Evolutionary conservation across 2,329 filamentous ascomycete species (phyloP), one percentile per base, ranked within the genome.

Genomic region (Aspergillus jensenii): DNA sequence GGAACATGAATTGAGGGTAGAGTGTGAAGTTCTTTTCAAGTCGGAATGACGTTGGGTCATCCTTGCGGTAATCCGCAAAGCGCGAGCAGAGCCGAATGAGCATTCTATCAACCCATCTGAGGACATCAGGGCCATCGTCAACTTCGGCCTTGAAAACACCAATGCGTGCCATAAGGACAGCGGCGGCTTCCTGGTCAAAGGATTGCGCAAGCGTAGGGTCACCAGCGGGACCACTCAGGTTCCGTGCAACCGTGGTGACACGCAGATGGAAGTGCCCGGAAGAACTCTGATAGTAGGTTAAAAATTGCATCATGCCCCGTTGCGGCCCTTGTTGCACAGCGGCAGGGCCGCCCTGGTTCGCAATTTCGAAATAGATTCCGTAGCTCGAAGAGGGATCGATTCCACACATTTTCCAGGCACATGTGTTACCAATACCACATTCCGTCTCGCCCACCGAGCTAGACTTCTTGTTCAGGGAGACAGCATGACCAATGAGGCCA

Each of bases 1-100:
- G 95, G 83, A 99, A 99, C 95, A 99, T 99, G 79, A 99, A 99
- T 74, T 99, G 95, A 25, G 95, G 95, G 72, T 99, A 99, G 15
- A 99, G 84, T 0, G 93, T 98, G 72, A 99, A 99, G 81, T 99
- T 99, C 86, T 97, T 97, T 77, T 99, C 95, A 62, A 96, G 78
- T 37, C 92, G 87, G 86, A 99, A 99, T 0, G 93, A 98, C 5
- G 93, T 96, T 14, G 95, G 92, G 68, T 99, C 95, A 72, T 99
- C 95, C 78, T 99, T 99, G 62, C 95, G 86, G 74, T 99, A 99
- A 76, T 99, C 95, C 27, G 95, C 95, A 72, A 99, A 99, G 66
- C 93, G 87, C 43, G 93, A 96, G 81, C 95, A 99, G 25, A 99
- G 83, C 54, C 95, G 85, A 74, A 99, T 99, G 59, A 99, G 86